Conservation (phyloP, 2,329 filamentous ascomycete genomes). For the Trichophyton simii region DNA sequence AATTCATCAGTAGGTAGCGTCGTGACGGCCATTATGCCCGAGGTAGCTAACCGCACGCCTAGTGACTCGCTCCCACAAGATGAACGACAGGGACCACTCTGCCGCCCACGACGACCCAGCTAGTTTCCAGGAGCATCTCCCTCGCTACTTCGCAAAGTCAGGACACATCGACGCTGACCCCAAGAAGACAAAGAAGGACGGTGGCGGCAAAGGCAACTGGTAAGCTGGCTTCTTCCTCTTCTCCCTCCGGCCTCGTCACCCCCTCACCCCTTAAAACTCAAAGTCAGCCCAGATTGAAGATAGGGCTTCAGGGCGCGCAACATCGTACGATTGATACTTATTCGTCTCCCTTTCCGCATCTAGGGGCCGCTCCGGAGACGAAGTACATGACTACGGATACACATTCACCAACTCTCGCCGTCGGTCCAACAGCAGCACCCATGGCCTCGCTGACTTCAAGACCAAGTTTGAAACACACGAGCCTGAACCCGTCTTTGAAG, state of each 20-base stretch:
- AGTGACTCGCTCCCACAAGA: constrained; percentile 98
- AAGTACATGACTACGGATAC: constrained; percentile 72
- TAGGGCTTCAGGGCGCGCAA: neutral
- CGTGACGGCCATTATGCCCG: neutral
- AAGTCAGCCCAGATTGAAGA: neutral
- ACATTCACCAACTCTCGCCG: constrained; percentile 76
- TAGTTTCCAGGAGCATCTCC: constrained; percentile 57
- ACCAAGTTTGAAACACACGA: constrained; percentile 94
- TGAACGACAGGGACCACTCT: constrained; percentile 82
- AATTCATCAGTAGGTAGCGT: neutral
- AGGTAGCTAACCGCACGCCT: constrained; percentile 3
- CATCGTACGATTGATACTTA: constrained; percentile 2
- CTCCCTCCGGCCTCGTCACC: neutral
- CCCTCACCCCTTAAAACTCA: neutral
- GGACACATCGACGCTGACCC: constrained; percentile 72
- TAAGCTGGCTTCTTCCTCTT: constrained; percentile 35
- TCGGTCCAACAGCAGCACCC: constrained; percentile 78
- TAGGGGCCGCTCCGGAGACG: constrained; percentile 75
- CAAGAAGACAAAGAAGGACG: constrained; percentile 94
- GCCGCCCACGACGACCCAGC: constrained; percentile 61
- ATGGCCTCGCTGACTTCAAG: constrained; percentile 68
- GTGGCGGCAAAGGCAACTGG: constrained; percentile 88
- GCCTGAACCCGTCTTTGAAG: constrained; percentile 79
- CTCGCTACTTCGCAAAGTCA: constrained; percentile 85
- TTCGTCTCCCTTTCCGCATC: neutral